phyloP scores from a whole-genome alignment of 1,139 yeast genomes.

The Saccharomycopsis hybrid region DNA sequence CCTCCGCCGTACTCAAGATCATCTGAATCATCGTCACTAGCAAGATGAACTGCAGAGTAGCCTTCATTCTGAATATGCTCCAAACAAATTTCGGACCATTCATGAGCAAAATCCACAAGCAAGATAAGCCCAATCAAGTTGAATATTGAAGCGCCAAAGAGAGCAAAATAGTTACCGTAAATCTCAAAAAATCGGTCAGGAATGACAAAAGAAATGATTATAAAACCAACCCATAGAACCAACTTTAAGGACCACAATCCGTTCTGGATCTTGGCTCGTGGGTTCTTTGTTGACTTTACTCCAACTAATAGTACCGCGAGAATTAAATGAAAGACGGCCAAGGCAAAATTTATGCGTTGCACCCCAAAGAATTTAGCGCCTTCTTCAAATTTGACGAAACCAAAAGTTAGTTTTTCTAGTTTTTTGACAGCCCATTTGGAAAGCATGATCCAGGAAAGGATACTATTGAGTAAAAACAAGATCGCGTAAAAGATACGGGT shows the following conservation, averaged over 20 bases:
- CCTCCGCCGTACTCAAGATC: conserved; percentile 39
- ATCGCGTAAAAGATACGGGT: conserved; percentile 82
- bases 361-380: conserved; percentile 92
- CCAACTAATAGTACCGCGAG: conserved; percentile 65
- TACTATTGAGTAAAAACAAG: conserved; percentile 67
- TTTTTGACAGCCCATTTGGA: conserved; percentile 74
- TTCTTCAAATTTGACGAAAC: conserved; percentile 72
- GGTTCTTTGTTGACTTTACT: conserved; percentile 72
- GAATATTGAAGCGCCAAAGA: conserved; percentile 76
- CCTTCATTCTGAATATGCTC: conserved; percentile 86
- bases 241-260: conserved; percentile 86
- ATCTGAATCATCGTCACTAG: conserved; percentile 26
- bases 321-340: conserved; percentile 71
- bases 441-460: conserved; percentile 85
- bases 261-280: conserved; percentile 79
- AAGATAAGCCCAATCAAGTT: conserved; percentile 84
- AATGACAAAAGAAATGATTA: conserved; percentile 62
- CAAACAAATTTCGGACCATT: conserved; percentile 96
- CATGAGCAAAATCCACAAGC: conserved; percentile 94
- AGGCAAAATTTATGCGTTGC: conserved; percentile 81
- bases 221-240: conserved; percentile 50
- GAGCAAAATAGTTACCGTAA: conserved; percentile 89
- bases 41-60: conserved; percentile 26
- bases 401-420: conserved; percentile 68
- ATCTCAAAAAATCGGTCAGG: conserved; percentile 84